Evolutionary conservation across 495 filamentous ascomycete species (phyloP).

Genomic region (Xylaria castorea): DNA sequence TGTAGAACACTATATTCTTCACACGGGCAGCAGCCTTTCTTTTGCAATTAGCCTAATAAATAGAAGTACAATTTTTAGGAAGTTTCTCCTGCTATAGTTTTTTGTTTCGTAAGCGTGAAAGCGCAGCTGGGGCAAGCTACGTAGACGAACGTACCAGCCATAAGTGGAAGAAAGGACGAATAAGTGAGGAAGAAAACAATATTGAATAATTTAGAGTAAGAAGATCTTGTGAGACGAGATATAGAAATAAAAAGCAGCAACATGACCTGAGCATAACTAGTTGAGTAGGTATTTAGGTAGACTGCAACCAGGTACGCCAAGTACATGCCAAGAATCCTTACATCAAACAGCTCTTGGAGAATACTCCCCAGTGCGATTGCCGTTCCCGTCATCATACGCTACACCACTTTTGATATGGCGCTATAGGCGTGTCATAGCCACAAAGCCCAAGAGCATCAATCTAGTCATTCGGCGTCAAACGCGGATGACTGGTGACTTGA

Average conservation of each 20-base stretch:
- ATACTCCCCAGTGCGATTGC: too few relatives aligned
- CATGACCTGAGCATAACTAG: background rate
- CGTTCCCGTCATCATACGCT: too few relatives aligned
- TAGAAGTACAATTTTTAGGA: background rate
- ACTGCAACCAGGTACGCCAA: slow-evolving; percentile 23
- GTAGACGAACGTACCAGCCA: background rate
- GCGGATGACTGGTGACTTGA: slow-evolving; percentile 81
- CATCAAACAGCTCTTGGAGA: slow-evolving; percentile 1
- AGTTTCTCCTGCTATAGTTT: background rate
- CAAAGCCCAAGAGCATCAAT: slow-evolving; percentile 72
- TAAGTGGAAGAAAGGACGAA: background rate
- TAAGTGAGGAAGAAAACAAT: background rate
- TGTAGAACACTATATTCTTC: background rate
- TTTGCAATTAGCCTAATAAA: background rate
- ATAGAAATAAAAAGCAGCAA: background rate
- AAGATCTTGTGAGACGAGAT: background rate
- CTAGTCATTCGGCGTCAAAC: slow-evolving; percentile 79
- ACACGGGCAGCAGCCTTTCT: background rate
- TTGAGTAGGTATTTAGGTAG: background rate
- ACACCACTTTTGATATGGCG: slow-evolving; percentile 39
- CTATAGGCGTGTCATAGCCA: slow-evolving; percentile 74
- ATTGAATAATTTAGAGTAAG: background rate
- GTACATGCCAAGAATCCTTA: slow-evolving; percentile 14
- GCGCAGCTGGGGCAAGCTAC: background rate
- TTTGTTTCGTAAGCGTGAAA: background rate